Evolutionary conservation across 306 rosid genomes (phyloP), one percentile per base, ranked within the genome.

Genomic region (Sesbania bispinosa): DNA sequence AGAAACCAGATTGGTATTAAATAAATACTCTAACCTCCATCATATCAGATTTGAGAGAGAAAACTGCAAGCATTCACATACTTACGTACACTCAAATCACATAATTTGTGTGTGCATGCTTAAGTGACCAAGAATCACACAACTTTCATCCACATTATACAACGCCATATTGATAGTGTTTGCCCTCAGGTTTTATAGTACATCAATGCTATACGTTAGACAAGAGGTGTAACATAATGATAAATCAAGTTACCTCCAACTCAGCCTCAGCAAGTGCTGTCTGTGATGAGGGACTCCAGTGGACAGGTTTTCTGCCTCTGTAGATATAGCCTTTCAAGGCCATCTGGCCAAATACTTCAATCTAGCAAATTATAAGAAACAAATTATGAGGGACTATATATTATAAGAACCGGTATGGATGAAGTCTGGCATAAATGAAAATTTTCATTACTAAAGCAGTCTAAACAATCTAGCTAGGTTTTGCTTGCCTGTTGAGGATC

Each of bases 201-300:
- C 71, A 20, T 3, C 39, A 38, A 13, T 11, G 36, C 10, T 29
- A 26, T 18, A 54, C 19, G 24, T 38, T 70, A 19, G 71, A 7
- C n/a, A 48, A 67, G 5, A 63, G 7, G 38, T 23, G 45, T 29
- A 23, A 62, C 55, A 50, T 38, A 68, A 32, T 46, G 33, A 50
- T 68, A 48, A 36, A 63, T 47, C 14, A 41, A 57, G 67, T 62
- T 84, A 93, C 99, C 99, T 94, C 99, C 77, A 94, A 81, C 78
- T 94, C 99, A 19, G 99, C 99, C 86, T 94, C 99, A 69, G 99
- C 99, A 79, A 94, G 99, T 79, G 99, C 99, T 65, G 99, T 94
- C 64, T 86, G 85, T 57, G 99, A 91, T 4, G 99, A 94, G 72
- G 97, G 99, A 79, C 99, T 94, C 99, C 99, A 94, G 80, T 94